phyloP scores from a whole-genome alignment of 2,329 filamentous ascomycete species.

The Calonectria pseudoturangicola region DNA sequence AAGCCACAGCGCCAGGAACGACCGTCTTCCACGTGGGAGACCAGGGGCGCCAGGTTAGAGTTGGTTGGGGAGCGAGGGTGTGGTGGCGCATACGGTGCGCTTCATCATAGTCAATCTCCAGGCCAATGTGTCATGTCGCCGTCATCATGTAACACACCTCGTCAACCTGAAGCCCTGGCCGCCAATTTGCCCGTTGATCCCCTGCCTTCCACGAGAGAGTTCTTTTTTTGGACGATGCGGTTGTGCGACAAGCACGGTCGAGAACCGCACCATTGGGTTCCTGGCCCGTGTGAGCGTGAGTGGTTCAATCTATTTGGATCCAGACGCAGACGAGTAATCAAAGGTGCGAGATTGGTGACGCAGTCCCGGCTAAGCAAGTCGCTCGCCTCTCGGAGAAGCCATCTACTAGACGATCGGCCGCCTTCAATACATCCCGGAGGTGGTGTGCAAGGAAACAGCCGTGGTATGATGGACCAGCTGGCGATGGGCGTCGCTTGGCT shows the following conservation, averaged over 20 bases:
- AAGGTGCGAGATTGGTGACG: not conserved
- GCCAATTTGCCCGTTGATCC: not conserved
- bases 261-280: slow-evolving; percentile 35
- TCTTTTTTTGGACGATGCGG: slow-evolving; percentile 11
- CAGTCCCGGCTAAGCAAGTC: slow-evolving; percentile 28
- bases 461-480: slow-evolving; percentile 15
- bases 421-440: slow-evolving; percentile 18
- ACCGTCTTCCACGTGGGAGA: slow-evolving; percentile 35
- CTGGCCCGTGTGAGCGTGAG: slow-evolving; percentile 29
- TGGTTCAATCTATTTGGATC: slow-evolving; percentile 21
- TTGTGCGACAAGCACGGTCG: slow-evolving; percentile 20
- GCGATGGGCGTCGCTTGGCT: slow-evolving; percentile 32
- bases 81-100: slow-evolving; percentile 19
- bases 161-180: slow-evolving; percentile 19
- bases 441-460: slow-evolving; percentile 35
- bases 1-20: slow-evolving; percentile 32
- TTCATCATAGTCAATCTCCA: slow-evolving; percentile 14
- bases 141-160: slow-evolving; percentile 30
- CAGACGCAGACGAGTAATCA: slow-evolving; percentile 8
- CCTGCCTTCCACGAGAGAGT: not conserved
- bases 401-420: slow-evolving; percentile 35
- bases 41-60: slow-evolving; percentile 33
- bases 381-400: slow-evolving; percentile 33
- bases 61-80: slow-evolving; percentile 31
- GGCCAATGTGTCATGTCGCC: slow-evolving; percentile 10